Evolutionary conservation across 2,329 filamentous ascomycete species (phyloP).

Genomic region (Metarhizium rileyi): DNA sequence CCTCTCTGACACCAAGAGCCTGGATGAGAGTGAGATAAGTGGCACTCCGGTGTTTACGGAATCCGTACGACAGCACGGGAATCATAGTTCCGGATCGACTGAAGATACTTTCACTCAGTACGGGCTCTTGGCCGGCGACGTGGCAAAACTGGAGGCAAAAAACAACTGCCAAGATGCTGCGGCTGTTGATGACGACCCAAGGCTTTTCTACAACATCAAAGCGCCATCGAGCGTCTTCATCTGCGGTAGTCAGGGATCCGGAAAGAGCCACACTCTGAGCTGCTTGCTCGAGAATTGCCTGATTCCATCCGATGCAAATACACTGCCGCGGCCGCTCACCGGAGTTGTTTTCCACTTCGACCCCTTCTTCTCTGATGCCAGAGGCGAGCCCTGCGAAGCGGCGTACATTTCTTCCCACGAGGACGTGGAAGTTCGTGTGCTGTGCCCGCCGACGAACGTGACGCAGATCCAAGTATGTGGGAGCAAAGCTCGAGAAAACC

Average conservation of each 20-base stretch:
- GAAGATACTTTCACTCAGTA: conserved; percentile 9
- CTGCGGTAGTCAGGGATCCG: conserved; percentile 54
- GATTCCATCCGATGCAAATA: conserved; percentile 31
- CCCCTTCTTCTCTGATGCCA: conserved; percentile 37
- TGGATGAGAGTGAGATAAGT: conserved; percentile 8
- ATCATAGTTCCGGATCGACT: not conserved
- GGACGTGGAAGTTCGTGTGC: conserved; percentile 37
- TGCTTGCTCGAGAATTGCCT: conserved; percentile 50
- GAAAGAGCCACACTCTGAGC: conserved; percentile 52
- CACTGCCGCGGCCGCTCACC: conserved; percentile 41
- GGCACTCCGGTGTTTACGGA: conserved; percentile 13
- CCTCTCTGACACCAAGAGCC: not conserved
- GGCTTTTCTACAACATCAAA: conserved; percentile 36
- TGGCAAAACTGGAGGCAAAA: not conserved
- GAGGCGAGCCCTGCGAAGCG: conserved; percentile 47
- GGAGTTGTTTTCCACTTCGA: conserved; percentile 59
- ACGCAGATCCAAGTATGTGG: conserved; percentile 22
- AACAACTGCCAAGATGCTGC: too few relatives aligned
- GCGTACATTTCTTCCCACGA: conserved; percentile 40
- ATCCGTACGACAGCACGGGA: conserved; percentile 4
- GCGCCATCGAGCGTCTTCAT: conserved; percentile 51
- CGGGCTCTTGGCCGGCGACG: conserved; percentile 11
- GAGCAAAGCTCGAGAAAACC: too few relatives aligned
- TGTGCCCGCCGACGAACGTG: conserved; percentile 46
- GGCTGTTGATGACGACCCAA: conserved; percentile 10